Evolutionary conservation across 257 asterid genomes (phyloP), one percentile per base, ranked within the genome.

Genomic region (Primulina eburnea): DNA sequence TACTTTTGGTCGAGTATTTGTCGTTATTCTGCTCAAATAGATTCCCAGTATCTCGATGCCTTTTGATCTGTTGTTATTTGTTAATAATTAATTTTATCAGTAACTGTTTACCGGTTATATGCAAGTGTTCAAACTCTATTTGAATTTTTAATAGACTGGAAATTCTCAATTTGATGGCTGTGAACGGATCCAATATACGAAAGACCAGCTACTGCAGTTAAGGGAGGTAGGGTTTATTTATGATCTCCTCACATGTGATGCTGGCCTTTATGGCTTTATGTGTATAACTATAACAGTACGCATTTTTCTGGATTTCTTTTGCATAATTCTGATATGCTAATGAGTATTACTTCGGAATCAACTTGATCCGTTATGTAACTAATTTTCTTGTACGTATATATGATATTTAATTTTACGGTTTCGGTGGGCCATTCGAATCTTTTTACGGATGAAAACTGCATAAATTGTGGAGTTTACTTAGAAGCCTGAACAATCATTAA

Each of bases 141-240:
- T 60, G 8, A 43, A 37, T n/a, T 73, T 67, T 9, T 74, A 29
- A 71, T 63, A 85, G 90, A 79, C 77, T 72, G 88, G 84, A 60
- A 87, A 83, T 40, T 74, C 86, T 38, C 79, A 81, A 50, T 83
- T 81, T 34, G 86, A 86, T 67, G 84, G 80, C 38, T 79, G 67
- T 65, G 92, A 84, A 50, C 80, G 83, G 3, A 60, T 80, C 55
- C 78, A 72, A 28, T 86, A 86, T 72, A 69, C 81, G 64, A 71
- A 80, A 75, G 89, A 86, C 60, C 84, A 80, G 72, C 80, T 86
- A 67, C 71, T 82, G 71, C 87, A 73, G 71, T 76, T 83, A 68
- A 80, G 83, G 75, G 89, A 82, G 92, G 91, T 86, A 78, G 69
- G 20, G 30, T 34, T 61, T 59, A 56, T 28, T 65, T 50, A 29